phyloP scores from a whole-genome alignment of 2,329 filamentous ascomycete genomes.

The Fusarium chlamydosporum region DNA sequence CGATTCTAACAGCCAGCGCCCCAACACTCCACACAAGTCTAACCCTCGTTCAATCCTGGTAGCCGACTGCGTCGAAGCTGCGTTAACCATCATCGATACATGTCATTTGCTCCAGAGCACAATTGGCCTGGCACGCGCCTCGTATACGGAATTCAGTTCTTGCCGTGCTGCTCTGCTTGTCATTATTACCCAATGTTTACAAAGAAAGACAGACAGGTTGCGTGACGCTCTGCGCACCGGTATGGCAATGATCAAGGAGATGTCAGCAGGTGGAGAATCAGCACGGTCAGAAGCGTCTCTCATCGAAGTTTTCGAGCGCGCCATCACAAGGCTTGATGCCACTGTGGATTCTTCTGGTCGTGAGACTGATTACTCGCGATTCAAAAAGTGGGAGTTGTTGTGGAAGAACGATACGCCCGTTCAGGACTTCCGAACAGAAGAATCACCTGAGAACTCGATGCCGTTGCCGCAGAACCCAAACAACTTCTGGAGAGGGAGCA shows the following conservation, averaged over 20 bases:
- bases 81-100: slow-evolving; percentile 64
- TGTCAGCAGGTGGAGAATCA: slow-evolving; percentile 67
- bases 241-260: slow-evolving; percentile 65
- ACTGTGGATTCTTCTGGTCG: slow-evolving; percentile 56
- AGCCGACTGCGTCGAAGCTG: slow-evolving; percentile 66
- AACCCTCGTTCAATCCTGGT: slow-evolving; percentile 60
- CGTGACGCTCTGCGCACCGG: slow-evolving; percentile 64
- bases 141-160: slow-evolving; percentile 69
- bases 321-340: slow-evolving; percentile 61
- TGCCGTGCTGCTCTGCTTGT: slow-evolving; percentile 68
- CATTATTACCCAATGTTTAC: slow-evolving; percentile 58
- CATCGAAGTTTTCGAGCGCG: slow-evolving; percentile 66
- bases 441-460: slow-evolving; percentile 44
- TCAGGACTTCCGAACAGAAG: slow-evolving; percentile 49
- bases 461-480: slow-evolving; percentile 45
- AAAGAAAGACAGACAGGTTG: slow-evolving; percentile 57
- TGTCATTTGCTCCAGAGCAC: slow-evolving; percentile 64
- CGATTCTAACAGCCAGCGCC: slow-evolving; percentile 50
- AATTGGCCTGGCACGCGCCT: slow-evolving; percentile 67
- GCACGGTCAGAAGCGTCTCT: slow-evolving; percentile 67
- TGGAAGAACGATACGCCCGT: slow-evolving; percentile 58
- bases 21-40: slow-evolving; percentile 50
- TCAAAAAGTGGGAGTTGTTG: slow-evolving; percentile 66
- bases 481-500: slow-evolving; percentile 44
- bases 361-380: slow-evolving; percentile 66